A percentile compares a stretch with the other conserved stretches of the same genome.
These are phyloP conservation scores for Trichaptum fuscoviolaceum DNA, from an alignment of 768 basidiomycete species.

Conservation along the genomic window DNA sequence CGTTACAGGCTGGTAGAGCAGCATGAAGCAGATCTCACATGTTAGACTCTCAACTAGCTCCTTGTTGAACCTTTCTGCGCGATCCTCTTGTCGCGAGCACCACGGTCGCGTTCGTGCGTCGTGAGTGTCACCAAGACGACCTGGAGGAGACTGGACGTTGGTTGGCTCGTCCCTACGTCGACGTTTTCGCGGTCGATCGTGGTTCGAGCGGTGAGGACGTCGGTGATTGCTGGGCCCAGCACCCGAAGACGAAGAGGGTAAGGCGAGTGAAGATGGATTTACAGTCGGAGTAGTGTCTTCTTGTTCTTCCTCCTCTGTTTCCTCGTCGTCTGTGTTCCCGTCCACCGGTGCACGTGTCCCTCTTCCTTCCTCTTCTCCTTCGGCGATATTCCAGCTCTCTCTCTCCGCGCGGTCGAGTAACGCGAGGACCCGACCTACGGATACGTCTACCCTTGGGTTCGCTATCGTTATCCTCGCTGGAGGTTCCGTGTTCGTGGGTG, in stretches of 20 bases:
- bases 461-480: background rate
- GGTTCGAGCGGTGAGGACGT: background rate
- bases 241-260: background rate
- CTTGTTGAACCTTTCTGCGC: conserved; percentile 41
- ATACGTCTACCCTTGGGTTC: background rate
- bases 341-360: background rate
- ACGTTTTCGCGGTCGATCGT: background rate
- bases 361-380: background rate
- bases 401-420: background rate
- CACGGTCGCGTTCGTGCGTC: background rate
- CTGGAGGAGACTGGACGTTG: background rate
- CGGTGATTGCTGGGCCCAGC: background rate
- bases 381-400: background rate
- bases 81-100: background rate
- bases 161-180: background rate
- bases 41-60: conserved; percentile 64
- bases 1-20: conserved; percentile 83
- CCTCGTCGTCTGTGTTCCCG: background rate
- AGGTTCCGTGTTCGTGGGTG: background rate
- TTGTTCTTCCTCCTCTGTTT: background rate
- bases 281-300: background rate
- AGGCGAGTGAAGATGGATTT: background rate
- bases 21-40: conserved; percentile 87
- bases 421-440: background rate
- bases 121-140: background rate